Evolutionary conservation across 495 filamentous ascomycete species (phyloP), one percentile per base, ranked within the genome.

Genomic region (Penicillium silybi): DNA sequence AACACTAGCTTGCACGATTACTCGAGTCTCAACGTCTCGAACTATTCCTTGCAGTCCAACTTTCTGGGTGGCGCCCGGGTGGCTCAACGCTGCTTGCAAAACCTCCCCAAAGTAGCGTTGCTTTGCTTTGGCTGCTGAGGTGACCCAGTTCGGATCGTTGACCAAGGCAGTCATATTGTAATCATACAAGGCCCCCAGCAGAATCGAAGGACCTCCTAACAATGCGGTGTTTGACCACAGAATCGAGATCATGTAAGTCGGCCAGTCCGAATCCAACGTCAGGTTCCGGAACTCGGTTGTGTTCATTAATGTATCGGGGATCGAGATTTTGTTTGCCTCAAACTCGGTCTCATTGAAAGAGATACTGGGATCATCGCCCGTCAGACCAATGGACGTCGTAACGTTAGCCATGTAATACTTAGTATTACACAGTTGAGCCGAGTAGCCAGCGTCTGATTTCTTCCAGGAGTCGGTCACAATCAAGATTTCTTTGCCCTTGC

Each of bases 41-140:
- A 65, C 18, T 1, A 13, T 9, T 27, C 50, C 62, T 19, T 45
- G 41, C 8, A 45, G 41, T 2, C 40, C 5, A 9, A 25, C 10
- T 1, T 23, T 34, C 10, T 55, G 32, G 4, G 58, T 46, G 6
- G 53, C 58, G 18, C 41, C 49, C 13, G 48, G 9, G 0, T 58
- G 44, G 19, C 11, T 45, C 15, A 69, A 64, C 1, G 51, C 43
- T 25, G 68, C 44, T 29, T 66, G 62, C 7, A 72, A 34, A 1
- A 64, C 52, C 26, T 74, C 71, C 0, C 67, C 71, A 50, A 72
- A 58, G 38, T 65, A 71, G 6, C 71, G 59, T 34, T 69, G 67
- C 26, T 71, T 66, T 8, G 70, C 47, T 26, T 57, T 62, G 4
- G 43, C 57, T 4, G 63, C 65, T 32, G 57, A 58, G 8, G 19